Conservation (phyloP, 345 rosid genomes). For the Lepidium sativum region DNA sequence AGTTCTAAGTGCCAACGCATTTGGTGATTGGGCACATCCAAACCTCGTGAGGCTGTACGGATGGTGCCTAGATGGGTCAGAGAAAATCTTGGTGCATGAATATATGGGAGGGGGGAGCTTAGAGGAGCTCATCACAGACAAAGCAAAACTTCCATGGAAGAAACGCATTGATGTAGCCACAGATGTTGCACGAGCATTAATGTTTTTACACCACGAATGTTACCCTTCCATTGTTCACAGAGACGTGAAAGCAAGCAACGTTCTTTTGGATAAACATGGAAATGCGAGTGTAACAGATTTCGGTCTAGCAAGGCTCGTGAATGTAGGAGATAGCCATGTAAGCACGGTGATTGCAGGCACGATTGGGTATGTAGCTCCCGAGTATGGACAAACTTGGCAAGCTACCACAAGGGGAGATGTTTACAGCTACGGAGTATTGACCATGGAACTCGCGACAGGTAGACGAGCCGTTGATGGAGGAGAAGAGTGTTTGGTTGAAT, state of each 20-base stretch:
- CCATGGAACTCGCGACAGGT: conserved; percentile 85
- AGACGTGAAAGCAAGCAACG: conserved; percentile 94
- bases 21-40: conserved; percentile 90
- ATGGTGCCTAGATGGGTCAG: conserved; percentile 73
- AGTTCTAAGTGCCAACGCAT: conserved; percentile 61
- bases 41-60: conserved; percentile 86
- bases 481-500: conserved; percentile 87
- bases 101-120: conserved; percentile 89
- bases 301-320: conserved; percentile 74
- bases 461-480: conserved; percentile 88
- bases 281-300: conserved; percentile 82
- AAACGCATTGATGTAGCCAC: conserved; percentile 53
- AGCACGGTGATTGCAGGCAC: conserved; percentile 93
- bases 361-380: conserved; percentile 88
- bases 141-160: conserved; percentile 51
- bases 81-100: conserved; percentile 76
- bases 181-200: conserved; percentile 64
- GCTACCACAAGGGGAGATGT: conserved; percentile 95
- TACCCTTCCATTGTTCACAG: conserved; percentile 83
- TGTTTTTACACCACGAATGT: conserved; percentile 88
- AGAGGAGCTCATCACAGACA: conserved; percentile 68
- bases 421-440: conserved; percentile 77
- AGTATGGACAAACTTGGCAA: conserved; percentile 89
- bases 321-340: conserved; percentile 73
- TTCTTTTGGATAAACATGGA: conserved; percentile 58